Evolutionary conservation across 768 basidiomycete genomes (phyloP), one percentile per base, ranked within the genome.

Genomic region (Xanthoconium stramineum): DNA sequence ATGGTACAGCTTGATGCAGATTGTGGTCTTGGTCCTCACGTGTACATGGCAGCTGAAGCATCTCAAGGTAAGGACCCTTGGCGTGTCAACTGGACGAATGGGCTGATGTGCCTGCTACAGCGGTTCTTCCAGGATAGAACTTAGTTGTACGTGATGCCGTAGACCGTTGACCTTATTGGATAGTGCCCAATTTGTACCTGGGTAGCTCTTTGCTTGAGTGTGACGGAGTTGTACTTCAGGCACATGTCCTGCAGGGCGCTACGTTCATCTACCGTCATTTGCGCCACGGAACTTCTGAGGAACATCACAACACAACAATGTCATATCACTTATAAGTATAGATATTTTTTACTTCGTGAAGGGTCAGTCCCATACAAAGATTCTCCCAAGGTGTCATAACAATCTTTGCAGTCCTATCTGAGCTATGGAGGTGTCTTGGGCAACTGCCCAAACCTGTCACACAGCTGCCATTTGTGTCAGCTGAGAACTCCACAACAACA

Each of bases 11-110:
- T 46, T 98, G 29, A 80, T 83, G 35, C 96, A 99, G 78, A 92
- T 98, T 55, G 72, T 81, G 14, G 86, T 96, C 12, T 74, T 99
- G 42, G 71, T 98, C 44, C 82, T 76, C 17, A 96, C 95, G 3
- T 98, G 92, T 65, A 78, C 83, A 32, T 98, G 96, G 95, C 97
- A 98, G 72, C 76, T 97, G 68, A 79, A 91, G 66, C 91, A 98
- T 80, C 77, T 99, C 56, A 91, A 85, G 78, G 91, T 93, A 64
- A 67, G 83, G 73, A 35, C 15, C 8, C 33, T 29, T 50, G 42
- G 5, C 17, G 36, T 47, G 59, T 40, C 45, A 52, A 50, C 29
- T 32, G 4, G 44, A 33, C 0, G 28, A 12, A 20, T 24, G 30
- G 30, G n/a, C 49, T 56, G 50, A 65, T 53, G 47, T 14, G 42